Evolutionary conservation across 352 stramenopile species (phyloP), one percentile per base, ranked within the genome.

Genomic region (Phytophthora podocarpi): DNA sequence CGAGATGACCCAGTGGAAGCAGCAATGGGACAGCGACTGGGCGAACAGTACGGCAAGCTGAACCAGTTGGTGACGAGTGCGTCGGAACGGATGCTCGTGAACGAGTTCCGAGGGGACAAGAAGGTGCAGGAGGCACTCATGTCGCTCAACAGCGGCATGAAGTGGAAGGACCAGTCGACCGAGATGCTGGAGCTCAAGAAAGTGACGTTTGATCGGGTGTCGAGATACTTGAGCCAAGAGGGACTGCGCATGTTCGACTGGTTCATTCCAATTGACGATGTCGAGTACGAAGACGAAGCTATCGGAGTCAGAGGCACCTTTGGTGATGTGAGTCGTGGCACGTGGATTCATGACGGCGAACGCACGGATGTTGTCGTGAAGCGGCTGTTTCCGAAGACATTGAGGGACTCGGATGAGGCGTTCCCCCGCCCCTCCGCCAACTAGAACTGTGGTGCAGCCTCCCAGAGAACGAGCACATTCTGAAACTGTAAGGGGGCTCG

Each of bases 401-500:
- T 26, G 1, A n/a, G 16, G 0, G 46, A 52, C 15, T 16, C 31
- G 1, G 49, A 64, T n/a, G 34, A 62, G 15, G 11, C 16, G 10
- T 79, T 80, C 42, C 49, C n/a, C n/a, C n/a, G n/a, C n/a, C n/a
- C n/a, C n/a, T 74, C 15, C 56, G 58, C 15, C 72, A 82, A 18
- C 43, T 80, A 9, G 23, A 62, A 24, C 42, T 79, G n/a, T 85
- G 76, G 76, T 45, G 37, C 5, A 23, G 23, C 9, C 41, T 82
- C 1, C 61, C 53, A 0, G 32, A 65, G 0, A 55, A 75, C 23
- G 52, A 63, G 16, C 42, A 82, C 31, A 66, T 85, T 21, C 15
- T 85, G 15, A 41, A 73, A 27, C 46, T 85, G 6, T 71, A 72
- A 23, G 76, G 76, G 1, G 76, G 69, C 0, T 78, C 64, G 0